These are phyloP conservation scores for Cicer judaicum DNA, from an alignment of 306 rosid genomes.

Conservation along the genomic window DNA sequence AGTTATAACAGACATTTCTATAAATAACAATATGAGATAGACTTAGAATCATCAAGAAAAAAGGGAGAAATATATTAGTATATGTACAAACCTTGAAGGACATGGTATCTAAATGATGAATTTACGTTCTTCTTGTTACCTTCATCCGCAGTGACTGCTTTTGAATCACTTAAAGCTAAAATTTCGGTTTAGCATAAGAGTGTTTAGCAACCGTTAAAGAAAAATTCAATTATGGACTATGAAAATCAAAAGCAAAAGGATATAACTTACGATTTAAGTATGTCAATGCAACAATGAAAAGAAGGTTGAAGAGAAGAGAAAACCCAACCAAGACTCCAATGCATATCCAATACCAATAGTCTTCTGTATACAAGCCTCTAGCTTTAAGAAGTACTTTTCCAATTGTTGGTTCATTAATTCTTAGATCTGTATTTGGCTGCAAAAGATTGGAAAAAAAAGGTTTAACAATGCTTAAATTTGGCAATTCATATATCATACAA, in stretches of 20 bases:
- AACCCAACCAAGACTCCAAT: slow-evolving; percentile 68
- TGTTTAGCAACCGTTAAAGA: not conserved
- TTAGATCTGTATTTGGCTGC: slow-evolving; percentile 61
- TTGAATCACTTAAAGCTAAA: slow-evolving; percentile 65
- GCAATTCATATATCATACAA: not conserved
- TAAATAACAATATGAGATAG: slow-evolving; percentile 15
- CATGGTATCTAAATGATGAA: slow-evolving; percentile 29
- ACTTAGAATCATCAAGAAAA: slow-evolving; percentile 25
- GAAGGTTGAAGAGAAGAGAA: slow-evolving; percentile 63
- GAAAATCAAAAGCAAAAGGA: slow-evolving; percentile 33
- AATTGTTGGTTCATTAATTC: slow-evolving; percentile 55
- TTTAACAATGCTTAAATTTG: not conserved
- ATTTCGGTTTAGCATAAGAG: slow-evolving; percentile 12
- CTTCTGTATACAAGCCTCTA: slow-evolving; percentile 64
- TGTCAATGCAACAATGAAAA: slow-evolving; percentile 61
- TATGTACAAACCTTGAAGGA: slow-evolving; percentile 35
- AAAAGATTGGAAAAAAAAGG: not conserved
- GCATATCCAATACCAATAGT: slow-evolving; percentile 75
- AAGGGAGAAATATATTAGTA: not conserved
- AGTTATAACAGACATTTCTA: not conserved
- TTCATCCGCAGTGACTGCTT: slow-evolving; percentile 51
- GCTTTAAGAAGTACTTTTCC: slow-evolving; percentile 66
- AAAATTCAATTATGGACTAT: not conserved
- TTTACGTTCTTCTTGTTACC: slow-evolving; percentile 33
- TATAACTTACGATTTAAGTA: slow-evolving; percentile 64